Evolutionary conservation across 2,329 filamentous ascomycete genomes (phyloP).

Genomic region (Xylariomycetidae sp.): DNA sequence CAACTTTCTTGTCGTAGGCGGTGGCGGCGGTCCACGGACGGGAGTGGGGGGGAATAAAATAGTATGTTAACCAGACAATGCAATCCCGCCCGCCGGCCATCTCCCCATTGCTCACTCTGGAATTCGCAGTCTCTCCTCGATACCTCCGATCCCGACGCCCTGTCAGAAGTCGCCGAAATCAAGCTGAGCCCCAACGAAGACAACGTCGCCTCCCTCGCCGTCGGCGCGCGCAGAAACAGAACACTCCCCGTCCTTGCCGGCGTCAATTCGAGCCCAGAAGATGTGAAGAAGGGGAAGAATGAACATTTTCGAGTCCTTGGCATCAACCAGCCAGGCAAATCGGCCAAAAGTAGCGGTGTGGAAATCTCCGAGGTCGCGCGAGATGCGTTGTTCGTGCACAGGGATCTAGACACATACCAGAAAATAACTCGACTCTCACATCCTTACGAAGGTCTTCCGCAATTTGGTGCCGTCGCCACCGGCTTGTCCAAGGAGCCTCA

Average conservation of each 20-base stretch:
- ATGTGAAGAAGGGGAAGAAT: constrained; percentile 72
- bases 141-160: constrained; percentile 57
- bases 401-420: constrained; percentile 54
- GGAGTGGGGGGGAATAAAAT: constrained; percentile 86
- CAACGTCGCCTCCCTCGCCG: constrained; percentile 77
- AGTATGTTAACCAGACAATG: constrained; percentile 41
- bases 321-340: constrained; percentile 38
- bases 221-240: constrained; percentile 56
- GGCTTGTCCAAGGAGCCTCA: constrained; percentile 72
- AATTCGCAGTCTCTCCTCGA: constrained; percentile 65
- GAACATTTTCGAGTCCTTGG: constrained; percentile 77
- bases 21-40: constrained; percentile 77
- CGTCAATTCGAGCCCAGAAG: constrained; percentile 73
- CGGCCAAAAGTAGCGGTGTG: constrained; percentile 32
- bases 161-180: constrained; percentile 65
- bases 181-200: constrained; percentile 82
- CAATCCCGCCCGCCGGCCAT: neutral
- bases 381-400: constrained; percentile 47
- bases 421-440: constrained; percentile 51
- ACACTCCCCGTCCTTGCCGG: constrained; percentile 63
- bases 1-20: constrained; percentile 73
- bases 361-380: constrained; percentile 50
- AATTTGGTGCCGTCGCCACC: constrained; percentile 74
- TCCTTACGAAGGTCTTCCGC: constrained; percentile 46
- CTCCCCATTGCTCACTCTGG: too few species aligned